Evolutionary conservation across 768 basidiomycete species (phyloP).

Genomic region (Gloeophyllum trabeum): DNA sequence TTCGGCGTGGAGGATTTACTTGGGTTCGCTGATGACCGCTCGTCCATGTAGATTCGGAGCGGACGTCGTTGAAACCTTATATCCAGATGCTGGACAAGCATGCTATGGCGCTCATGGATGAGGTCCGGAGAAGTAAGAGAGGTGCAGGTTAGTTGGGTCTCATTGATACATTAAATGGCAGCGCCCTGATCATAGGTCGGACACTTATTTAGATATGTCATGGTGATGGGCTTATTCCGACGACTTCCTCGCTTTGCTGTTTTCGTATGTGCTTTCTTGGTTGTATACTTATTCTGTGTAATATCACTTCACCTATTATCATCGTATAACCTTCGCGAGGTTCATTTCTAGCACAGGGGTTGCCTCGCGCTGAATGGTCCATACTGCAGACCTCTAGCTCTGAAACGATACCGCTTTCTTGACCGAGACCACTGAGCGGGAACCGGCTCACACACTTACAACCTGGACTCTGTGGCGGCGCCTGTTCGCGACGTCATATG

Average conservation of each 20-base stretch:
- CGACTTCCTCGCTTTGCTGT: not conserved
- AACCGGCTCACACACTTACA: too few relatives aligned
- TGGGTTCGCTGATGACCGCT: constrained; percentile 2
- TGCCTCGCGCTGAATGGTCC: not conserved
- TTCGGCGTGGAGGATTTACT: constrained; percentile 1
- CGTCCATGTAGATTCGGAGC: constrained; percentile 55
- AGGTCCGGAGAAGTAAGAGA: constrained; percentile 37
- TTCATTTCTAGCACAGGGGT: not conserved
- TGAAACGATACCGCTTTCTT: too few relatives aligned
- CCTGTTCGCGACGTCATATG: too few relatives aligned
- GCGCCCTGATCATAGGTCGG: not conserved
- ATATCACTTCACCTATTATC: not conserved
- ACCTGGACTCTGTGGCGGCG: too few relatives aligned
- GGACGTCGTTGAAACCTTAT: constrained; percentile 81
- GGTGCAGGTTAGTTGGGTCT: constrained; percentile 22
- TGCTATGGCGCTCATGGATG: constrained; percentile 41
- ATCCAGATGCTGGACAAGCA: constrained; percentile 85
- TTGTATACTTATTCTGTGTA: not conserved
- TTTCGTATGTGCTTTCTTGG: not conserved
- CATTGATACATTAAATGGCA: not conserved
- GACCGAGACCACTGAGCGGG: too few relatives aligned
- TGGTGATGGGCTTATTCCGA: not conserved
- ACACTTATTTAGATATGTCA: not conserved
- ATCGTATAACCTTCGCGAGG: not conserved
- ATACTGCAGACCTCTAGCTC: too few relatives aligned